Evolutionary conservation across 2,329 filamentous ascomycete genomes (phyloP).

Genomic region (Microcera coccophila): DNA sequence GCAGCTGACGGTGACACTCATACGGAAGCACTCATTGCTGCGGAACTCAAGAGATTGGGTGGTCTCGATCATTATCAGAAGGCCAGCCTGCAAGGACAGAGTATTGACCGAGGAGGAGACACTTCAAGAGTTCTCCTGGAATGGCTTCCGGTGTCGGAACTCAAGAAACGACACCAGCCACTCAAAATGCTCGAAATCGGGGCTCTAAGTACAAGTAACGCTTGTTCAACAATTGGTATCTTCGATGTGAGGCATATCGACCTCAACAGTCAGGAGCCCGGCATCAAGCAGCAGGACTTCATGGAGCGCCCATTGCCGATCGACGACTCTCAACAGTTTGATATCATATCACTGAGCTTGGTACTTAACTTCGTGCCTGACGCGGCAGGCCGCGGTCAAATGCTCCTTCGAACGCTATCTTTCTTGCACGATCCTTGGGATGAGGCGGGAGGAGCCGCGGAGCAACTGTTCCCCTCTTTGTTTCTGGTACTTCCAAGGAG

Average conservation of each 20-base stretch:
- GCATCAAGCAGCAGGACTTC: constrained; percentile 87
- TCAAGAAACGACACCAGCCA: constrained; percentile 23
- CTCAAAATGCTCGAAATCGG: constrained; percentile 83
- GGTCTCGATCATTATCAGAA: constrained; percentile 62
- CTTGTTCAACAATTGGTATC: constrained; percentile 67
- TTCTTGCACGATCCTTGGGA: constrained; percentile 54
- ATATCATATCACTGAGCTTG: constrained; percentile 86
- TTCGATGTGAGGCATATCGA: constrained; percentile 84
- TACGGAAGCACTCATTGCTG: constrained; percentile 43
- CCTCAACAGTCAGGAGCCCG: constrained; percentile 76
- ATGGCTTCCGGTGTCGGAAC: constrained; percentile 47
- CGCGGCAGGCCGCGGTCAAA: constrained; percentile 68
- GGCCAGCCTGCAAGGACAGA: constrained; percentile 66
- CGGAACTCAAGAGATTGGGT: constrained; percentile 55
- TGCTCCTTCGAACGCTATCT: constrained; percentile 71
- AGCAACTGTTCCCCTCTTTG: constrained; percentile 58
- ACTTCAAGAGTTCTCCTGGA: constrained; percentile 61
- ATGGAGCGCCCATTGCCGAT: constrained; percentile 78
- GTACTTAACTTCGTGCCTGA: constrained; percentile 94
- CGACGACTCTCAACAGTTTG: constrained; percentile 63
- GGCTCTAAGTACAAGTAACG: constrained; percentile 78
- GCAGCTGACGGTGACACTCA: constrained; percentile 47
- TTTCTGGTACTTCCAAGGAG: constrained; percentile 89
- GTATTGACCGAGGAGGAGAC: constrained; percentile 62
- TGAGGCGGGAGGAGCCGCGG: constrained; percentile 15